A percentile compares a stretch with the other conserved stretches of the same genome.
These are phyloP conservation scores for Capronia epimyces DNA, from an alignment of 2,329 filamentous ascomycete species.

Conservation along the genomic window DNA sequence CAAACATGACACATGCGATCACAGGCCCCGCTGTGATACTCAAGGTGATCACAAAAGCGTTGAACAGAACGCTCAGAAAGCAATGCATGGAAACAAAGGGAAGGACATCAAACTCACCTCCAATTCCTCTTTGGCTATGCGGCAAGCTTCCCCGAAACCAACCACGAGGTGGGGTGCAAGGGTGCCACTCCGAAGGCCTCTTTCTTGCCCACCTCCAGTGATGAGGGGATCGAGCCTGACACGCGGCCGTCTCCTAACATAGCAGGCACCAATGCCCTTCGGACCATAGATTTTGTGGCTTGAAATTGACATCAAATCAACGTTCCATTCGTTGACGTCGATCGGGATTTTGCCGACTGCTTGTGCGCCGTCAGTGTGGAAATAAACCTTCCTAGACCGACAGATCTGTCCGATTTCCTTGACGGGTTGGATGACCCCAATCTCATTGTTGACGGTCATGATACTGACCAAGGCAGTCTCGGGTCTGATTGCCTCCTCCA, in stretches of 20 bases:
- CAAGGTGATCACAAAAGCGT: conserved; percentile 48
- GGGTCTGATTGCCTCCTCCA: conserved; percentile 82
- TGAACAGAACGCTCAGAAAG: conserved; percentile 71
- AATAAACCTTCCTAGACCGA: conserved; percentile 87
- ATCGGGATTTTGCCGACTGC: conserved; percentile 97
- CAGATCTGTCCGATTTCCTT: conserved; percentile 91
- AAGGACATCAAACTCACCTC: conserved; percentile 57
- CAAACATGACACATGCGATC: conserved; percentile 34
- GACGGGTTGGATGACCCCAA: conserved; percentile 95
- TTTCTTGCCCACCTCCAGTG: conserved; percentile 90
- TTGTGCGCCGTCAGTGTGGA: conserved; percentile 94
- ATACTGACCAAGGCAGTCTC: conserved; percentile 91
- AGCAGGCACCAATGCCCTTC: conserved; percentile 95
- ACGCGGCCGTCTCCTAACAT: conserved; percentile 82
- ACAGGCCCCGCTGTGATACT: conserved; percentile 67
- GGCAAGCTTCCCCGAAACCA: conserved; percentile 92
- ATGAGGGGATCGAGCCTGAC: conserved; percentile 95
- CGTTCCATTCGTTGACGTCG: conserved; percentile 95
- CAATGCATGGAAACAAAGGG: conserved; percentile 76
- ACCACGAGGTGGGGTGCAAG: conserved; percentile 82
- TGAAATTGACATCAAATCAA: conserved; percentile 98
- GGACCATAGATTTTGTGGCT: conserved; percentile 98
- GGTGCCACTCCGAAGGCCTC: conserved; percentile 89
- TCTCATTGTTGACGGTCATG: conserved; percentile 99
- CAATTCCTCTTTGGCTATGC: conserved; percentile 85